phyloP scores from a whole-genome alignment of 176 grass and related monocot species.

The Oryza brachyantha region DNA sequence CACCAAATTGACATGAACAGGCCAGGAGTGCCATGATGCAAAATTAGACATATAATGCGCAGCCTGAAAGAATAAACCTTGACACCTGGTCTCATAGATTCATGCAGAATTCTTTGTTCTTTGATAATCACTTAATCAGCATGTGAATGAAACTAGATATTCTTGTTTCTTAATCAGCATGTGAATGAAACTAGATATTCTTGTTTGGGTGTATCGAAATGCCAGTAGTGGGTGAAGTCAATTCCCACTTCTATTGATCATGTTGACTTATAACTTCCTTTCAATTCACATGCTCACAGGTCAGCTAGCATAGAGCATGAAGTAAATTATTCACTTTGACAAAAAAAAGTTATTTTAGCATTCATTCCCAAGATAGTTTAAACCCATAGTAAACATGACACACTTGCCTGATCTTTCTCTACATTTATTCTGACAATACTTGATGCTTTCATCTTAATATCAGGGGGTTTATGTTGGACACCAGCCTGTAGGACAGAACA shows the following conservation, averaged over 20 bases:
- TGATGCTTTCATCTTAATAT: constrained; percentile 74
- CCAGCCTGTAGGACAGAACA: constrained; percentile 65
- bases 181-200: not conserved
- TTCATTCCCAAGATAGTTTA: constrained; percentile 21
- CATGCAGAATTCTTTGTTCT: not conserved
- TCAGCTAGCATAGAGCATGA: not conserved
- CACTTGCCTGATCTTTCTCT: constrained; percentile 78
- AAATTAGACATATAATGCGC: not conserved
- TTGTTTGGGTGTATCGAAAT: not conserved
- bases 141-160: not conserved
- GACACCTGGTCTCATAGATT: not conserved
- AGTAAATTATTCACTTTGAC: not conserved
- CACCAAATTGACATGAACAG: constrained; percentile 7
- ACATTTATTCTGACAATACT: constrained; percentile 84
- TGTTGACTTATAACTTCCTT: no score
- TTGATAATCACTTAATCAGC: not conserved
- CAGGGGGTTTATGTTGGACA: constrained; percentile 70
- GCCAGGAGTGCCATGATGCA: not conserved
- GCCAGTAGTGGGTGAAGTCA: not conserved
- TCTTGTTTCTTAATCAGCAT: no score
- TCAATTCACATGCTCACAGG: not conserved
- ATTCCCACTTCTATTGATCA: not conserved
- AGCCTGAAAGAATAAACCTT: not conserved
- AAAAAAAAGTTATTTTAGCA: not conserved
- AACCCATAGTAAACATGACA: not conserved